phyloP scores from a whole-genome alignment of 2,329 filamentous ascomycete species.

The Paecilomyces niveus region DNA sequence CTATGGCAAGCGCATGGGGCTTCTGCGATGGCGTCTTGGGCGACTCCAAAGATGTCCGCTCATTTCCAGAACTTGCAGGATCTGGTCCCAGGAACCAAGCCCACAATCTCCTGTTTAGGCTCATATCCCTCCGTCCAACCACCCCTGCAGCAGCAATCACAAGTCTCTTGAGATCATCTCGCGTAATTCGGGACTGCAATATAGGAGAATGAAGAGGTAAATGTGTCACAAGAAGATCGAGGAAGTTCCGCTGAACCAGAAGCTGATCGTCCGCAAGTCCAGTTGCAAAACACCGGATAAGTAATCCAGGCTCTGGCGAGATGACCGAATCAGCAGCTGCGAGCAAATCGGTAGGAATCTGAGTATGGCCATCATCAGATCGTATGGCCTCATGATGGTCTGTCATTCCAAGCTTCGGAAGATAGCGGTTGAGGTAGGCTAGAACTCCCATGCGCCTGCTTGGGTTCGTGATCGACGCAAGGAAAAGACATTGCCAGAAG shows the following conservation, averaged over 20 bases:
- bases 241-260: constrained; percentile 85
- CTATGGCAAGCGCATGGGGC: constrained; percentile 17
- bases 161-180: constrained; percentile 71
- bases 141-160: constrained; percentile 79
- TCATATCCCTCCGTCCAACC: constrained; percentile 89
- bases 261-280: constrained; percentile 82
- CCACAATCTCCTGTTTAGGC: constrained; percentile 90
- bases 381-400: constrained; percentile 21
- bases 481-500: constrained; percentile 97
- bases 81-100: constrained; percentile 88
- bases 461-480: constrained; percentile 84
- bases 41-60: constrained; percentile 23
- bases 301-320: constrained; percentile 78
- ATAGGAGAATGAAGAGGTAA: constrained; percentile 77
- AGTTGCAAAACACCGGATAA: constrained; percentile 86
- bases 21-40: constrained; percentile 20
- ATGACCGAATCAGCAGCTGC: constrained; percentile 42
- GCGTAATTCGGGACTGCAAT: constrained; percentile 65
- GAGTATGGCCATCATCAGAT: constrained; percentile 18
- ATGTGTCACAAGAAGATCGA: constrained; percentile 86
- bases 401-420: constrained; percentile 61
- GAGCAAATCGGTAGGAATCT: constrained; percentile 20
- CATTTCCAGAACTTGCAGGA: constrained; percentile 32
- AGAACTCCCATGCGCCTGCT: constrained; percentile 78
- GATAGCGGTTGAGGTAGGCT: constrained; percentile 71